Evolutionary conservation across 1,284 basidiomycete species (phyloP).

Genomic region (Trametes versicolor): DNA sequence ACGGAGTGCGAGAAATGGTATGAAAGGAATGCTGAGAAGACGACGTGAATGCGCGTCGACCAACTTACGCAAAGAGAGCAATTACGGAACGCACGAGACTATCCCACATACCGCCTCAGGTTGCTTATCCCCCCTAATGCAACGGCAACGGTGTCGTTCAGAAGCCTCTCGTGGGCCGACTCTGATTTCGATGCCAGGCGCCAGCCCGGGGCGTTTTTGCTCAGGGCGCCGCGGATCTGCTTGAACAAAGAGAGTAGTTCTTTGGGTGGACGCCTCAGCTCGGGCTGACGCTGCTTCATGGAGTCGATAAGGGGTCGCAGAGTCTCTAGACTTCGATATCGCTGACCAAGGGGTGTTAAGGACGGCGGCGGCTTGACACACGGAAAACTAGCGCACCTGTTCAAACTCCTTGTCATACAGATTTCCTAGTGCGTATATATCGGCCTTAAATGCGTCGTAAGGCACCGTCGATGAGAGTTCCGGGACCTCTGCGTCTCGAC

Average conservation of each 20-base stretch:
- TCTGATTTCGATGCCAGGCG: conserved; percentile 24
- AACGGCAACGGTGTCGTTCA: conserved; percentile 25
- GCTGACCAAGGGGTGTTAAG: not conserved
- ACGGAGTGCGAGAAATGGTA: too few species aligned
- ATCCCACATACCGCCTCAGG: too few species aligned
- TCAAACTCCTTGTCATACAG: conserved; percentile 24
- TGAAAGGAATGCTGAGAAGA: too few species aligned
- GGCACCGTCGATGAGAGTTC: conserved; percentile 38
- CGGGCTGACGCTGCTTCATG: conserved; percentile 4
- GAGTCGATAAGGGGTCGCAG: conserved; percentile 2
- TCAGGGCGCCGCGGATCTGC: not conserved
- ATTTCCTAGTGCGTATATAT: conserved; percentile 43
- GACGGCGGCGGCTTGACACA: not conserved
- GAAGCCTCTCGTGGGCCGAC: conserved; percentile 19
- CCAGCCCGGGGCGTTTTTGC: conserved; percentile 17
- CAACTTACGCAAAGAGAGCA: too few species aligned
- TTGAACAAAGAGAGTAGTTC: conserved; percentile 1
- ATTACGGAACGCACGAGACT: too few species aligned
- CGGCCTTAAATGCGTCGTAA: conserved; percentile 43
- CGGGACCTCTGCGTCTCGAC: conserved; percentile 36
- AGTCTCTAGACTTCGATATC: conserved; percentile 3
- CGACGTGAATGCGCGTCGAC: too few species aligned
- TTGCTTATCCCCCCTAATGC: conserved; percentile 25
- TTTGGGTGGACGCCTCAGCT: not conserved
- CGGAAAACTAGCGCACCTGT: not conserved